Conservation (phyloP, 2,329 filamentous ascomycete genomes). For the Claviceps paspali region DNA sequence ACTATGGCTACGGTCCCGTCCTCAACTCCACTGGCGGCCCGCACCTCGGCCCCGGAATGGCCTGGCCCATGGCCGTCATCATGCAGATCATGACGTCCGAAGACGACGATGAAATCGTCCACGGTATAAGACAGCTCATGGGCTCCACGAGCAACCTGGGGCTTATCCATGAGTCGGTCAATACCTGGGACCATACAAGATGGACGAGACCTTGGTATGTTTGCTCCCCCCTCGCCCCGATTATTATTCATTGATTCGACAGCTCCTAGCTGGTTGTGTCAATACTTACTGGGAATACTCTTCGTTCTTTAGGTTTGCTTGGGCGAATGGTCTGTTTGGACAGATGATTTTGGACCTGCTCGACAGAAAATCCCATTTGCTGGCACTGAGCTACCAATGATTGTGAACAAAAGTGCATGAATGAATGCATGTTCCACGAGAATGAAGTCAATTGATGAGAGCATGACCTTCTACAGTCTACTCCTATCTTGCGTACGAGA, state of each 20-base stretch:
- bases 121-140: constrained; percentile 48
- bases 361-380: constrained; percentile 53
- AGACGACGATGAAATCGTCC: constrained; percentile 57
- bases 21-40: constrained; percentile 37
- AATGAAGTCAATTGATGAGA: not conserved
- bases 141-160: constrained; percentile 58
- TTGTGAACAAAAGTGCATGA: not conserved
- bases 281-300: not conserved
- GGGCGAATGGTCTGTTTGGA: constrained; percentile 80
- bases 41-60: constrained; percentile 47
- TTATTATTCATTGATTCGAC: not conserved
- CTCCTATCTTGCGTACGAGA: too few relatives aligned
- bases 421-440: too few relatives aligned
- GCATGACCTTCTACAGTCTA: too few relatives aligned
- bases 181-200: constrained; percentile 15
- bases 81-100: constrained; percentile 66
- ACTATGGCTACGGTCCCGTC: constrained; percentile 43
- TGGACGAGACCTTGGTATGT: constrained; percentile 23
- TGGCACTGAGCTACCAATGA: constrained; percentile 32
- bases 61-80: constrained; percentile 80
- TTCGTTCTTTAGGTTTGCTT: constrained; percentile 57
- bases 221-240: not conserved
- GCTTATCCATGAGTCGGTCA: constrained; percentile 54
- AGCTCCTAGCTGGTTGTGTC: too few relatives aligned
- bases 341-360: constrained; percentile 67